phyloP scores from a whole-genome alignment of 805 yeast species.

The Starmera pachycereana region DNA sequence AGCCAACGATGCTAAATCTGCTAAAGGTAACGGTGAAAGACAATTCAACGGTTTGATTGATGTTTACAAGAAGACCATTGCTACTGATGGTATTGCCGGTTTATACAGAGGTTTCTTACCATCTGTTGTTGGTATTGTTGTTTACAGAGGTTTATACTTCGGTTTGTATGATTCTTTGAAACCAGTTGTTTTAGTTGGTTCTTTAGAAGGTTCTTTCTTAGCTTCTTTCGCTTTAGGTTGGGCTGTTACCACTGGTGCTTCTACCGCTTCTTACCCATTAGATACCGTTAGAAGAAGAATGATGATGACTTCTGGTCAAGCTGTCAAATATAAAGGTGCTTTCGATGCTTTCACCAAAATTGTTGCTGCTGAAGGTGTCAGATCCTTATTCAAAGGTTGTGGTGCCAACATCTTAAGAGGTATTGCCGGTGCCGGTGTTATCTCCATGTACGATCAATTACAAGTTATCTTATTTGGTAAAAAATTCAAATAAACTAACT shows the following conservation, averaged over 20 bases:
- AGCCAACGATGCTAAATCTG: slow-evolving; percentile 94
- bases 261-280: slow-evolving; percentile 98
- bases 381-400: slow-evolving; percentile 95
- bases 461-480: slow-evolving; percentile 93
- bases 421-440: slow-evolving; percentile 99
- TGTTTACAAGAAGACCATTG: slow-evolving; percentile 92
- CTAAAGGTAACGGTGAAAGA: slow-evolving; percentile 81
- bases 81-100: slow-evolving; percentile 96
- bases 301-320: slow-evolving; percentile 99
- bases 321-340: slow-evolving; percentile 93
- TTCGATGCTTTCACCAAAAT: slow-evolving; percentile 86
- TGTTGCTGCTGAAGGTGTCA: slow-evolving; percentile 92
- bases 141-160: slow-evolving; percentile 98
- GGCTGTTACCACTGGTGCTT: slow-evolving; percentile 97
- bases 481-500: slow-evolving; percentile 61
- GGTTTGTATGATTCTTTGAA: slow-evolving; percentile 96
- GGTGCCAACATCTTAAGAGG: slow-evolving; percentile 99
- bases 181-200: slow-evolving; percentile 90
- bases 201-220: slow-evolving; percentile 87
- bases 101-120: slow-evolving; percentile 99
- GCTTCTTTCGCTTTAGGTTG: slow-evolving; percentile 96
- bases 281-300: slow-evolving; percentile 99
- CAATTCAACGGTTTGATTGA: slow-evolving; percentile 95
- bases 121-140: slow-evolving; percentile 94
- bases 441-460: slow-evolving; percentile 94